Base-by-base conservation (phyloP, 1,284 basidiomycete genomes). In the Albatrellus sp. region DNA sequence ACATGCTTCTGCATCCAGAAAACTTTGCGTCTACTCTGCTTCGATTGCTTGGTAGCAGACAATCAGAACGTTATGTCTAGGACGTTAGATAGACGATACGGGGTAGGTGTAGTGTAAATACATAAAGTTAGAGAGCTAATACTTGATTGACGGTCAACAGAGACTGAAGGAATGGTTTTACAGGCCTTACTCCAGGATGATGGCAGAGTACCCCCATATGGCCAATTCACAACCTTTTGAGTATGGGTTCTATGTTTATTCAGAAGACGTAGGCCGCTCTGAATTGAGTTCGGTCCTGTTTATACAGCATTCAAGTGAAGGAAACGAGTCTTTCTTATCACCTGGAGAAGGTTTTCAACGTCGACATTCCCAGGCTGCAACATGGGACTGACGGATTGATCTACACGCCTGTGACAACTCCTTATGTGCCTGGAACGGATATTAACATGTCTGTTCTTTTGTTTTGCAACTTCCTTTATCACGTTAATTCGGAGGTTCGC, bases 341-440 rank as follows among this genome's bases (percentile, higher is more conserved):
- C 43, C 77, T 93, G 43, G 80, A 87, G 37, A 78, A 85, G 50
- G 90, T 98, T 9, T 85, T 98, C 54, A 70, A 73, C 38, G 70
- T 83, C 40, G 84, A 90, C 48, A 84, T 98, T 33, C 90, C 92
- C 2, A 72, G 72, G n/a, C 67, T 98, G 2, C 80, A 91, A 52
- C 96, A 99, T 58, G 91, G 82, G 5, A 94, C 88, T 54, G 96
- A 99, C 56, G 96, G 96, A 0, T 76, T 99, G 48, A 97, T 99
- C 55, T 99, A 97, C 59, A 98, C 96, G 0, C 88, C 89, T 56
- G 86, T 87, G 8, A 85, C 78, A 57, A 79, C 88, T 5, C 78
- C 78, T 0, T 98, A 98, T 55, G 70, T 76, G 3, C 70, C 86
- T n/a, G 94, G 90, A 0, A 98, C 96, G 9, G 94, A 98, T 59